Conservation (phyloP, 177 flowering plant genomes). For the Vitis hybrid region DNA sequence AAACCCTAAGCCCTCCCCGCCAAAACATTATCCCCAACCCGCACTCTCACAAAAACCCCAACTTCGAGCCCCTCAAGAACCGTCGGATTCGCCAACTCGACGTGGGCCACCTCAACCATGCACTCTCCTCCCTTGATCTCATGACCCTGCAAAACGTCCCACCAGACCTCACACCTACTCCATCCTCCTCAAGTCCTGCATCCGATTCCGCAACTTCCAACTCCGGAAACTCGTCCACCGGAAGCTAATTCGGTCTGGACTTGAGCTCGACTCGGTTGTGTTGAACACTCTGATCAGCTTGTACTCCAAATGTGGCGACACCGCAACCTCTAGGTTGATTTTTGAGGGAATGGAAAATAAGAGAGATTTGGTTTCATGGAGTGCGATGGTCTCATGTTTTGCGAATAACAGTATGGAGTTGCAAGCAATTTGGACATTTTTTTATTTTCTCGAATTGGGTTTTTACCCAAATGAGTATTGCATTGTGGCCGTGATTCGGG, state of each 20-base stretch:
- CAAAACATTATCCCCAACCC: too few relatives aligned
- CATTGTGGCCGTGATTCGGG: conserved; percentile 58
- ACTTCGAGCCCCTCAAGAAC: too few relatives aligned
- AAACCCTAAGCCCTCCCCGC: too few relatives aligned
- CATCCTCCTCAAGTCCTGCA: conserved; percentile 73
- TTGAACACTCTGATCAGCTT: conserved; percentile 66
- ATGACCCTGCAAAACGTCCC: too few relatives aligned
- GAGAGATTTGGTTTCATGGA: conserved; percentile 79
- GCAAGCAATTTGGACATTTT: conserved; percentile 44
- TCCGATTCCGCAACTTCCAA: conserved; percentile 44
- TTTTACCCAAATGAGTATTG: conserved; percentile 68
- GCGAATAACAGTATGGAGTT: conserved; percentile 38
- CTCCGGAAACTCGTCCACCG: conserved; percentile 60
- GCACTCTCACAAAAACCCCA: too few relatives aligned
- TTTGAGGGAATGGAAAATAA: conserved; percentile 37
- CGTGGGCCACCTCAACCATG: too few relatives aligned
- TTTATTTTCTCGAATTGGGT: conserved; percentile 55
- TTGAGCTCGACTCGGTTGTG: conserved; percentile 48
- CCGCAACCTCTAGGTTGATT: conserved; percentile 26
- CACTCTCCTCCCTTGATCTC: too few relatives aligned
- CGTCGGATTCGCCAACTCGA: too few relatives aligned
- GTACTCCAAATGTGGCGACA: conserved; percentile 70
- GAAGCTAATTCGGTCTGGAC: conserved; percentile 35
- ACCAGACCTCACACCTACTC: conserved; percentile 39
- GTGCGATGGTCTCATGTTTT: conserved; percentile 76